phyloP scores from a whole-genome alignment of 2,329 filamentous ascomycete species.

The Colletotrichum sublineola region DNA sequence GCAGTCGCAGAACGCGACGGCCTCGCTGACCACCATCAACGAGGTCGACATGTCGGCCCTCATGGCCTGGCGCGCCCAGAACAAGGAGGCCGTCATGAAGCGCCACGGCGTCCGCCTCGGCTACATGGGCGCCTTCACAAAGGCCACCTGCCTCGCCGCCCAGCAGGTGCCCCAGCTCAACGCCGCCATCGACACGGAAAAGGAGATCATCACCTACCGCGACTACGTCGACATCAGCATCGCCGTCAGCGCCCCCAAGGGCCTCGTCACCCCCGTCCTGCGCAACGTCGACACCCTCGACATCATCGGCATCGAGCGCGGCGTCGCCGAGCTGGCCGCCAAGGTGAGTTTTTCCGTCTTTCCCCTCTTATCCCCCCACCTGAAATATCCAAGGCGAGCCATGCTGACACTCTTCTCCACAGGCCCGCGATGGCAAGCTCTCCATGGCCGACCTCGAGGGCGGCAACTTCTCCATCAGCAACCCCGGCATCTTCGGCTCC shows the following conservation, averaged over 20 bases:
- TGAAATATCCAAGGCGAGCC: neutral
- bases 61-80: conserved; percentile 73
- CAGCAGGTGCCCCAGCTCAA: conserved; percentile 79
- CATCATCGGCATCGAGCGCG: conserved; percentile 59
- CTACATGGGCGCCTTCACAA: conserved; percentile 82
- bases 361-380: no score
- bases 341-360: conserved; percentile 64
- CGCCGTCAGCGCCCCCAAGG: conserved; percentile 78
- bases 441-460: conserved; percentile 84
- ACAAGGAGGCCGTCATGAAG: conserved; percentile 64
- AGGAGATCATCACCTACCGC: conserved; percentile 68
- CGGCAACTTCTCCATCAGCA: conserved; percentile 82
- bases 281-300: conserved; percentile 70
- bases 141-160: conserved; percentile 76
- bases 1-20: conserved; percentile 76
- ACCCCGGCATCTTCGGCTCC: conserved; percentile 79
- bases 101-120: conserved; percentile 63
- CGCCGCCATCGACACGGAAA: conserved; percentile 69
- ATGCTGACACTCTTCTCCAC: neutral
- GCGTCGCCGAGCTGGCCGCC: conserved; percentile 73
- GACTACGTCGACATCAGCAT: conserved; percentile 81
- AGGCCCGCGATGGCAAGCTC: conserved; percentile 79
- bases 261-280: conserved; percentile 82
- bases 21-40: conserved; percentile 74
- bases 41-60: conserved; percentile 70